Percentiles rank a stretch among this genome's conserved stretches.
These are phyloP conservation scores for Sporodiniella umbellata DNA, from an alignment of 371 early-diverging fungal genomes.

Conservation along the genomic window DNA sequence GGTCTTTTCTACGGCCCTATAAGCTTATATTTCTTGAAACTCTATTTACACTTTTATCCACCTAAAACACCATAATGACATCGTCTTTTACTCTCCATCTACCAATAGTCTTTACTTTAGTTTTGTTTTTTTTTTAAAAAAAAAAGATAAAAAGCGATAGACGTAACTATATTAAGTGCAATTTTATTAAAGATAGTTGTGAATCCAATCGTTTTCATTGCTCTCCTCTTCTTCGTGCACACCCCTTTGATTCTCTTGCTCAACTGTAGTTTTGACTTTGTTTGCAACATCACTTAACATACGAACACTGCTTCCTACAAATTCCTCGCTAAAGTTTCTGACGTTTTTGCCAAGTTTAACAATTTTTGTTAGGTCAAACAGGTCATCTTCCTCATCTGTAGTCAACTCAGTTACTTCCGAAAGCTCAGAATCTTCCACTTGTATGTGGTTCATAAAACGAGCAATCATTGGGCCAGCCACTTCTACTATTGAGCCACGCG, in stretches of 20 bases:
- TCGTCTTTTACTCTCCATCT: no score
- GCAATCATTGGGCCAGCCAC: constrained; percentile 23
- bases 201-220: constrained; percentile 7
- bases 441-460: constrained; percentile 31
- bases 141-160: no score
- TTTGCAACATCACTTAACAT: constrained; percentile 38
- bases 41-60: no score
- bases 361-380: constrained; percentile 43
- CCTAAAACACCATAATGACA: no score
- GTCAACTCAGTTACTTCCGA: constrained; percentile 24
- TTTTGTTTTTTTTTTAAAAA: no score
- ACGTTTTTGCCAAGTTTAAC: constrained; percentile 39
- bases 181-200: constrained; percentile 5
- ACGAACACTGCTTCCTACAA: constrained; percentile 34
- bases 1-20: no score
- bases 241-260: constrained; percentile 1
- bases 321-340: constrained; percentile 26
- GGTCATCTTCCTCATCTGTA: constrained; percentile 21
- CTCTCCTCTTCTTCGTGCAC: not conserved
- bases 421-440: constrained; percentile 18
- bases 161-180: no score
- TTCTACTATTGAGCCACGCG: constrained; percentile 22
- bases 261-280: constrained; percentile 19
- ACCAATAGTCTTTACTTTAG: no score
- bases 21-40: no score